These are phyloP conservation scores for Syncephalastrum monosporum DNA, from an alignment of 371 early-diverging fungal species.

Conservation along the genomic window DNA sequence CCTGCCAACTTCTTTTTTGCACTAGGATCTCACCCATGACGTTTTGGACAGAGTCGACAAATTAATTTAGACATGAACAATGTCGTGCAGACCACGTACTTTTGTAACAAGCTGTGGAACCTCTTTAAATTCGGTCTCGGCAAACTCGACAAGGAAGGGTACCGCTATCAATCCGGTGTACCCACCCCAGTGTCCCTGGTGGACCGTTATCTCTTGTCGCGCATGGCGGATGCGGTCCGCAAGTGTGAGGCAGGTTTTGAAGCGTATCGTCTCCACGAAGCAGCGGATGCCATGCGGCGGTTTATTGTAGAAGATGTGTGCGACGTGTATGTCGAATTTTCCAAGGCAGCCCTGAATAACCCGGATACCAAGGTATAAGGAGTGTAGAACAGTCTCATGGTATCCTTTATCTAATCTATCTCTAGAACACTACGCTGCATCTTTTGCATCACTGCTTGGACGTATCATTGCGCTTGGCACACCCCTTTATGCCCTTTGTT, in stretches of 20 bases:
- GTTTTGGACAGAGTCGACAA: constrained; percentile 65
- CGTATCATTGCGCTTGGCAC: constrained; percentile 81
- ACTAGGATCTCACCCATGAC: no score
- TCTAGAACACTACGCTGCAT: constrained; percentile 34
- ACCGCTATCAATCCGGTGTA: constrained; percentile 1
- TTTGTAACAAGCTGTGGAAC: constrained; percentile 99
- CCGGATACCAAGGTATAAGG: constrained; percentile 22
- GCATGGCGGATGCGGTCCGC: constrained; percentile 72
- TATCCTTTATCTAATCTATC: background rate
- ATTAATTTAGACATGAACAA: constrained; percentile 96
- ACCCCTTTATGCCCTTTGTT: constrained; percentile 99
- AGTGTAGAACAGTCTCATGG: background rate
- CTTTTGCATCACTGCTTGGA: constrained; percentile 81
- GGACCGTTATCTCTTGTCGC: constrained; percentile 84
- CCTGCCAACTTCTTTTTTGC: no score
- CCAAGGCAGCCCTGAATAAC: constrained; percentile 60
- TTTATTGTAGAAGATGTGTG: constrained; percentile 95
- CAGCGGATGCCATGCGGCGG: constrained; percentile 81
- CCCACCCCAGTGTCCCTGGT: constrained; percentile 57
- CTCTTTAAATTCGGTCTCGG: constrained; percentile 76
- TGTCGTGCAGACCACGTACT: constrained; percentile 90
- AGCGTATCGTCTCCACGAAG: constrained; percentile 77
- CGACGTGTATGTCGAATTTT: constrained; percentile 93
- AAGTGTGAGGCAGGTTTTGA: constrained; percentile 69
- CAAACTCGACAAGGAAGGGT: constrained; percentile 42